phyloP scores from a whole-genome alignment of 768 basidiomycete genomes.

The Hygrophorus russula region DNA sequence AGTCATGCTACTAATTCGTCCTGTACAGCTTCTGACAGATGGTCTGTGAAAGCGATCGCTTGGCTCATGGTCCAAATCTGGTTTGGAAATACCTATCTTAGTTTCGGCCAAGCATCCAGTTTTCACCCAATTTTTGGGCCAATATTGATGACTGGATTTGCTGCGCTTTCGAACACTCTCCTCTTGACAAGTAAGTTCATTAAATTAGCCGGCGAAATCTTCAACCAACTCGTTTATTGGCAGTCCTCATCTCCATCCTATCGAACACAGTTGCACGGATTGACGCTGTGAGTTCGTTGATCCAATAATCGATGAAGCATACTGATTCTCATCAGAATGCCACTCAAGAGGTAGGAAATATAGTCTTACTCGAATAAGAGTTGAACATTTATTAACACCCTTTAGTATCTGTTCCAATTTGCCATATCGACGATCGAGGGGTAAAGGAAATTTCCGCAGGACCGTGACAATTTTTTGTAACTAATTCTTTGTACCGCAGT shows the following conservation, averaged over 20 bases:
- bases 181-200: slow-evolving; percentile 62
- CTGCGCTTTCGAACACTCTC: slow-evolving; percentile 69
- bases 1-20: not conserved
- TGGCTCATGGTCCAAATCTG: slow-evolving; percentile 86
- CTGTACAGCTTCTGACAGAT: slow-evolving; percentile 11
- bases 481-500: slow-evolving; percentile 23
- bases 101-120: slow-evolving; percentile 42
- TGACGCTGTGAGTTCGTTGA: slow-evolving; percentile 34
- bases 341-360: slow-evolving; percentile 29
- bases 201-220: not conserved
- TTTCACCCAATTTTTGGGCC: slow-evolving; percentile 69
- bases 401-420: slow-evolving; percentile 77
- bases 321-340: slow-evolving; percentile 24
- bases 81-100: slow-evolving; percentile 69
- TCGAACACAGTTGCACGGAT: slow-evolving; percentile 86
- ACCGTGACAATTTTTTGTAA: not conserved
- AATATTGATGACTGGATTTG: slow-evolving; percentile 69
- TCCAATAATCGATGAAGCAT: not conserved
- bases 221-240: slow-evolving; percentile 4
- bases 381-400: slow-evolving; percentile 23
- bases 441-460: slow-evolving; percentile 22
- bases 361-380: slow-evolving; percentile 7
- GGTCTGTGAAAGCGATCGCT: slow-evolving; percentile 43
- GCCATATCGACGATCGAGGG: slow-evolving; percentile 84
- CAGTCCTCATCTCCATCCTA: slow-evolving; percentile 78